Percentiles rank a stretch among this genome's conserved stretches.
These are phyloP conservation scores for Amauroascus verrucosus DNA, from an alignment of 2,329 filamentous ascomycete genomes.

Conservation along the genomic window DNA sequence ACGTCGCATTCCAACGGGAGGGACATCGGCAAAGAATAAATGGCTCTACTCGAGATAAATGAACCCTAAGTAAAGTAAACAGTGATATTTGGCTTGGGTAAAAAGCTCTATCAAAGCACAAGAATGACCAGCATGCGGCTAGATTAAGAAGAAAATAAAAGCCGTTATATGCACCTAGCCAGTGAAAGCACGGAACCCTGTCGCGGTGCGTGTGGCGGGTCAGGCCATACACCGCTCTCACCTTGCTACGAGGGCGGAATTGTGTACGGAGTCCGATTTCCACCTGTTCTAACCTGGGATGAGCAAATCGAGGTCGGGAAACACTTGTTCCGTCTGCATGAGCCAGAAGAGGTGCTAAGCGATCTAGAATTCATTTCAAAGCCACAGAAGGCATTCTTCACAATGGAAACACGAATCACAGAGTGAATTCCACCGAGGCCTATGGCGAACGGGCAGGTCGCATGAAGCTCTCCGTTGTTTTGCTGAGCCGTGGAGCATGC, in stretches of 20 bases:
- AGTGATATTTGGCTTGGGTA: background rate
- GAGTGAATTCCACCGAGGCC: background rate
- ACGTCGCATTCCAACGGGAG: slow-evolving; percentile 20
- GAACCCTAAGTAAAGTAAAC: no score
- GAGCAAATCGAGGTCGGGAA: background rate
- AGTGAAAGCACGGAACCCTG: background rate
- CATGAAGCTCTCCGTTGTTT: background rate
- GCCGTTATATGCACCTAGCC: background rate
- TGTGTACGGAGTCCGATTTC: background rate
- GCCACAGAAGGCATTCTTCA: no score
- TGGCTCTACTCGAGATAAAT: background rate
- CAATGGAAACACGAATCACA: background rate
- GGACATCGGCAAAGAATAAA: background rate
- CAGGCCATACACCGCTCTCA: slow-evolving; percentile 1
- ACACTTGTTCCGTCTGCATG: background rate
- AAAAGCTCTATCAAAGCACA: background rate
- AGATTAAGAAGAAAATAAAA: background rate
- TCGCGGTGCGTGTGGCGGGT: background rate
- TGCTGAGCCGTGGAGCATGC: background rate
- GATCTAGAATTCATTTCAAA: background rate
- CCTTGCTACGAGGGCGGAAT: background rate
- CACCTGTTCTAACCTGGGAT: background rate
- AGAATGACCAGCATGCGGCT: background rate
- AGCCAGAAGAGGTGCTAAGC: background rate
- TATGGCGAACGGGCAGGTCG: background rate